phyloP scores from a whole-genome alignment of 176 grass and related monocot species.

The Alopecurus myosuroides region DNA sequence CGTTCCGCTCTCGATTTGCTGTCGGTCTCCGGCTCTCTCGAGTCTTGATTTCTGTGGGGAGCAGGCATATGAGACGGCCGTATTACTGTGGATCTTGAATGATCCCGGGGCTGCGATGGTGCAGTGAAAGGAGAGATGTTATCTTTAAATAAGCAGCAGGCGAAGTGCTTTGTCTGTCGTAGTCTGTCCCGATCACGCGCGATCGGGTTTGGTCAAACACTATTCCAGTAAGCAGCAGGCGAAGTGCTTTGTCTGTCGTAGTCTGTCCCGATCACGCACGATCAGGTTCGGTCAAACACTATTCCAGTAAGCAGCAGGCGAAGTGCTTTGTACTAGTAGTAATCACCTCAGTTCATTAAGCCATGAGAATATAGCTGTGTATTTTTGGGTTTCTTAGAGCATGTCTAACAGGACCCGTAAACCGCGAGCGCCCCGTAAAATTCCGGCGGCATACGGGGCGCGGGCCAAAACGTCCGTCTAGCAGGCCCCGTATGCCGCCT shows the following conservation, averaged over 20 bases:
- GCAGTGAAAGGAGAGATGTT: background rate
- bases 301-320: background rate
- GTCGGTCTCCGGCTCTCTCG: background rate
- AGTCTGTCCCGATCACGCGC: background rate
- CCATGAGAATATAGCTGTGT: background rate
- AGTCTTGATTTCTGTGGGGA: conserved; percentile 15
- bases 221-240: background rate
- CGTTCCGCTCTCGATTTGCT: background rate
- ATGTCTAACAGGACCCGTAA: too few relatives aligned
- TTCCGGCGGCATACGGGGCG: too few relatives aligned
- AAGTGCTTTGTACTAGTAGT: conserved; percentile 10
- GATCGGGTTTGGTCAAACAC: background rate
- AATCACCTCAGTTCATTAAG: background rate
- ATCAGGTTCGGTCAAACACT: background rate
- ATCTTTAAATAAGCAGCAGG: too few relatives aligned
- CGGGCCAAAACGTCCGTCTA: too few relatives aligned
- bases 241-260: background rate
- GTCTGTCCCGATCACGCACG: background rate
- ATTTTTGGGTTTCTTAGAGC: too few relatives aligned
- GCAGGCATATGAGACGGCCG: too few relatives aligned
- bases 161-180: too few relatives aligned
- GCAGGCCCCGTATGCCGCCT: too few relatives aligned
- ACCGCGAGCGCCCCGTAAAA: too few relatives aligned
- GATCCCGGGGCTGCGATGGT: background rate
- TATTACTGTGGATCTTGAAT: conserved; percentile 28